These are phyloP conservation scores for Camellia sinensis DNA, from an alignment of 148 eudicot genomes.

Conservation along the genomic window DNA sequence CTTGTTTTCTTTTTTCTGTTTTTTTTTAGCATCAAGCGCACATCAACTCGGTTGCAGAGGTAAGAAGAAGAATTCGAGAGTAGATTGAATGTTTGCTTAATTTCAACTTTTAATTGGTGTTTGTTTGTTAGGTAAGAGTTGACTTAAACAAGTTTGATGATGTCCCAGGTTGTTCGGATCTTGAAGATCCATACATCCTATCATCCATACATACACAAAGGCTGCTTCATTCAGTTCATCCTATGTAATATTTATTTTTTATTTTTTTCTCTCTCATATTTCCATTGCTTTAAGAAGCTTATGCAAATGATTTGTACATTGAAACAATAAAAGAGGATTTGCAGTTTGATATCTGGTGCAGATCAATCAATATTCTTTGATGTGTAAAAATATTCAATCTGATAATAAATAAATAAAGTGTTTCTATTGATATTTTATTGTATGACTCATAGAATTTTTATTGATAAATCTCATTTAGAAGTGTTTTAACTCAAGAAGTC, in stretches of 20 bases:
- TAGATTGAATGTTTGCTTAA: neutral
- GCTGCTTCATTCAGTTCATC: neutral
- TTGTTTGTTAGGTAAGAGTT: too few relatives aligned
- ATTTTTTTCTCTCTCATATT: neutral
- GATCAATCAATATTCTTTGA: neutral
- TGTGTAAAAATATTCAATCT: neutral
- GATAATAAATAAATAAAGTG: too few relatives aligned
- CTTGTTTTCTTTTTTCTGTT: neutral
- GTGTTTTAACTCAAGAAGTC: too few relatives aligned
- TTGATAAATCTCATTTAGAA: too few relatives aligned
- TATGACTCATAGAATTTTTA: too few relatives aligned
- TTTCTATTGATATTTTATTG: too few relatives aligned
- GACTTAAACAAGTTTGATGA: neutral
- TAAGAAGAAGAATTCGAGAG: constrained; percentile 16
- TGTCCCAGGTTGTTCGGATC: constrained; percentile 63
- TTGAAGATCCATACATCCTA: constrained; percentile 17
- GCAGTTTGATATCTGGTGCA: constrained; percentile 5
- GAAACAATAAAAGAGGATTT: neutral
- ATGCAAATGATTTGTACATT: neutral
- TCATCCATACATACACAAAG: neutral
- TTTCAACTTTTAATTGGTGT: neutral
- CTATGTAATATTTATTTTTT: neutral
- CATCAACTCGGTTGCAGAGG: constrained; percentile 54
- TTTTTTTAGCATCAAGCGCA: constrained; percentile 40
- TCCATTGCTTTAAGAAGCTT: neutral